Conservation (phyloP, 2,329 filamentous ascomycete species). For the Botrytis fabae region DNA sequence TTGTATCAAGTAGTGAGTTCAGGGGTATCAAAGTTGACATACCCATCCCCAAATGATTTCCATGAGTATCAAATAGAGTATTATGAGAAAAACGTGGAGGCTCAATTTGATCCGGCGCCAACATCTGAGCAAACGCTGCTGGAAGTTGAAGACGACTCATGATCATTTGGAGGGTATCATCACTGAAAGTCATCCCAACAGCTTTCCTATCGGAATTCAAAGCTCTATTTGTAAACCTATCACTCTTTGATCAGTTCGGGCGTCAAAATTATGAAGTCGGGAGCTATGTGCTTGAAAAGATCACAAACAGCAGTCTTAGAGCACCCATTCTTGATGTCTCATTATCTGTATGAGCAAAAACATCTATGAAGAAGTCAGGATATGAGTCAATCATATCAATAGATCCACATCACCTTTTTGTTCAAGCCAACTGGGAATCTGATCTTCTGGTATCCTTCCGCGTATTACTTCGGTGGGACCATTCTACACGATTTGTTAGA, state of each 20-base stretch:
- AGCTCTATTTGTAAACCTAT: constrained; percentile 13
- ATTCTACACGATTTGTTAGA: not conserved
- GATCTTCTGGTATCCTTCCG: constrained; percentile 5
- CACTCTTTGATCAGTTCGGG: not conserved
- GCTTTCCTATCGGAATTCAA: not conserved
- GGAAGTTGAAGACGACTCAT: constrained; percentile 1
- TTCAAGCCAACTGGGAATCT: constrained; percentile 16
- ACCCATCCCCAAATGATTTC: constrained; percentile 12
- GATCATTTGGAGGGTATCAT: not conserved
- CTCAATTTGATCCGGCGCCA: constrained; percentile 18
- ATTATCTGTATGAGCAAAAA: not conserved
- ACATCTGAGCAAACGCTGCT: constrained; percentile 9
- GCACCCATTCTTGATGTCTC: constrained; percentile 8
- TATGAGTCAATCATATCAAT: not conserved
- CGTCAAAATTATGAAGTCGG: not conserved
- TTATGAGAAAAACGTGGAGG: constrained; percentile 15
- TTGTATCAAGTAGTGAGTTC: too few species aligned
- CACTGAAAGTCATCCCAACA: constrained; percentile 13
- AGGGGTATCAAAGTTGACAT: not conserved
- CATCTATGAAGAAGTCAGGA: not conserved
- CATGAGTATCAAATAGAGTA: constrained; percentile 9
- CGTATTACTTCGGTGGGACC: constrained; percentile 10
- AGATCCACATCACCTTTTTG: not conserved
- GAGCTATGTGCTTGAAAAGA: too few species aligned
- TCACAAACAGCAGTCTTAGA: constrained; percentile 16